These are phyloP conservation scores for Talaromyces islandicus DNA, from an alignment of 2,329 filamentous ascomycete species.

Conservation along the genomic window DNA sequence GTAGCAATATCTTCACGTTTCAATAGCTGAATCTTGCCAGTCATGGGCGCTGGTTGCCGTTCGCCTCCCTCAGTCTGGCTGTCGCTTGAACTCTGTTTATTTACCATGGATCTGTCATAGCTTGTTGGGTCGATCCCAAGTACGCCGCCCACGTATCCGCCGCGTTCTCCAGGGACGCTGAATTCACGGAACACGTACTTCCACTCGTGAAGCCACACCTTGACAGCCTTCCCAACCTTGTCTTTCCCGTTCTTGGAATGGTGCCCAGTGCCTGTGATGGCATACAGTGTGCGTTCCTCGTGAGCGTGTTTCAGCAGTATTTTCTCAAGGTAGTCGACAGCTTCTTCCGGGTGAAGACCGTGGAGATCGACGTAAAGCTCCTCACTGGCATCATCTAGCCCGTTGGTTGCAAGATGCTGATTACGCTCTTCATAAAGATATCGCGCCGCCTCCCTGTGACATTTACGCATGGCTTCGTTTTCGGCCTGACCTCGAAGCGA, in stretches of 20 bases:
- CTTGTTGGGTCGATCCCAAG: constrained; percentile 58
- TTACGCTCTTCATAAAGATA: constrained; percentile 93
- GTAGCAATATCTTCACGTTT: constrained; percentile 38
- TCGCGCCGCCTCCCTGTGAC: constrained; percentile 85
- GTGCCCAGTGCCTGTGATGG: constrained; percentile 93
- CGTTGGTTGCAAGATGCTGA: constrained; percentile 50
- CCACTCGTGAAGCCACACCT: constrained; percentile 90
- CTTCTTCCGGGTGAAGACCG: constrained; percentile 97
- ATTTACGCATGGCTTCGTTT: constrained; percentile 95
- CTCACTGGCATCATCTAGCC: constrained; percentile 42
- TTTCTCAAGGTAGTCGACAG: constrained; percentile 85
- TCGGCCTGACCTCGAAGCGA: constrained; percentile 92
- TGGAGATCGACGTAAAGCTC: constrained; percentile 96
- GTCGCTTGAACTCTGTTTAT: constrained; percentile 18
- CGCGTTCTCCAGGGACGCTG: constrained; percentile 89
- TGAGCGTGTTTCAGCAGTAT: constrained; percentile 78
- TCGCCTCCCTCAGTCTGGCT: constrained; percentile 16
- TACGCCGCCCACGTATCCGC: constrained; percentile 63
- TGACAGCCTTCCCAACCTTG: constrained; percentile 91
- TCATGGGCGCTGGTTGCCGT: constrained; percentile 24
- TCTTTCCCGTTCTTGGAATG: constrained; percentile 99
- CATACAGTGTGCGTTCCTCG: constrained; percentile 70
- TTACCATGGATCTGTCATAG: constrained; percentile 42
- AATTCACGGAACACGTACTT: constrained; percentile 94
- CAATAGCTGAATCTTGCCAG: constrained; percentile 41